Evolutionary conservation across 345 rosid species (phyloP).

Genomic region (Aurinia saxatilis): DNA sequence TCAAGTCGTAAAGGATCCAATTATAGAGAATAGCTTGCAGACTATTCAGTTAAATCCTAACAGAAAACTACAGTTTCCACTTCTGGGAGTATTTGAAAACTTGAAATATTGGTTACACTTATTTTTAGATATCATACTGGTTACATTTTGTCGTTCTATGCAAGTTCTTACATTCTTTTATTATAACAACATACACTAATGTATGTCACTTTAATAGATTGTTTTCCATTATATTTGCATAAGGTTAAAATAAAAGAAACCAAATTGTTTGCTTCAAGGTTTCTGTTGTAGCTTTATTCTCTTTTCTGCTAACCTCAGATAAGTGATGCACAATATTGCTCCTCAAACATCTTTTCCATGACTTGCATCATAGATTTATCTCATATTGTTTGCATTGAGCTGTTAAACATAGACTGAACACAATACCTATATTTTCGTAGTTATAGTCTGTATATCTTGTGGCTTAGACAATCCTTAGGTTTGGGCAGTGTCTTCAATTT

Average conservation of each 20-base stretch:
- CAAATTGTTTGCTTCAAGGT: not conserved
- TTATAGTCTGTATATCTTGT: not conserved
- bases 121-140: not conserved
- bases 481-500: not conserved
- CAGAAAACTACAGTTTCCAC: not conserved
- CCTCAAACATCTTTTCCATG: not conserved
- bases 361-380: not conserved
- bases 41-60: not conserved
- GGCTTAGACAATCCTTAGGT: not conserved
- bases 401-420: not conserved
- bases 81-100: not conserved
- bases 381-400: not conserved
- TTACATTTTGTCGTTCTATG: not conserved
- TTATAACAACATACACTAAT: not conserved
- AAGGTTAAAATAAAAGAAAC: not conserved
- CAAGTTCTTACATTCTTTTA: not conserved
- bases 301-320: not conserved
- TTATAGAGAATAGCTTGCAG: not conserved
- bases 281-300: not conserved
- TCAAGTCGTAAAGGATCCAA: not conserved
- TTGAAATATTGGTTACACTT: not conserved
- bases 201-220: not conserved
- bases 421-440: not conserved
- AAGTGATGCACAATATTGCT: not conserved
- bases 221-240: not conserved